phyloP scores from a whole-genome alignment of 2,329 filamentous ascomycete genomes.

The Xylaria arbuscula region DNA sequence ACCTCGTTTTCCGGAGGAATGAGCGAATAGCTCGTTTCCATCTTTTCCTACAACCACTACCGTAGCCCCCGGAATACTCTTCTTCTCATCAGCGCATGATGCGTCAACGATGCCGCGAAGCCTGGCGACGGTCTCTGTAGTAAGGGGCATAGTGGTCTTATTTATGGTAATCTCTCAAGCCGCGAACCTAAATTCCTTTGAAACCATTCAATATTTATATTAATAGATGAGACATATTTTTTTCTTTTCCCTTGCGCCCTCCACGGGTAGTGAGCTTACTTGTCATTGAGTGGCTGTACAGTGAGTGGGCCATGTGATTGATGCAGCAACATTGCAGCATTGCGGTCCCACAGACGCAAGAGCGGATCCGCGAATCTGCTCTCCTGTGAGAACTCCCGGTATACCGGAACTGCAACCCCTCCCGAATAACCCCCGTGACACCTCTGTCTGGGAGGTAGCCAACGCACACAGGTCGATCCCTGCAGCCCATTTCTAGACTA shows the following conservation, averaged over 20 bases:
- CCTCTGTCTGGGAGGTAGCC: too few species aligned
- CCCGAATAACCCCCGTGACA: too few species aligned
- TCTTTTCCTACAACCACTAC: slow-evolving; percentile 57
- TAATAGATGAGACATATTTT: background rate
- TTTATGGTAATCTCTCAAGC: background rate
- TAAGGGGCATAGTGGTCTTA: slow-evolving; percentile 37
- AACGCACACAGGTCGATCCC: too few species aligned
- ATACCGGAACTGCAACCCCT: too few species aligned
- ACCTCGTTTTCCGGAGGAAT: slow-evolving; percentile 62
- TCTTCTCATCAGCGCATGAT: slow-evolving; percentile 33
- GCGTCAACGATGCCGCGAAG: slow-evolving; percentile 42
- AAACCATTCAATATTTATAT: too few species aligned
- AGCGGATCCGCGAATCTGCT: too few species aligned
- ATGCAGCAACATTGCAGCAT: too few species aligned
- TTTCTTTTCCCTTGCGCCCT: background rate
- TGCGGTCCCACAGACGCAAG: too few species aligned
- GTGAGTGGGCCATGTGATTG: too few species aligned
- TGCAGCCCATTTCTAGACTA: too few species aligned
- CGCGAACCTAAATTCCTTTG: too few species aligned
- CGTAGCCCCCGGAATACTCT: slow-evolving; percentile 37
- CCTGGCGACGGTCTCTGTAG: slow-evolving; percentile 35
- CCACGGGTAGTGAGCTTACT: background rate
- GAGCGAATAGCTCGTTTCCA: slow-evolving; percentile 60
- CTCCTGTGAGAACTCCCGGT: too few species aligned
- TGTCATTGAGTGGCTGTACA: background rate